Evolutionary conservation across 768 basidiomycete species (phyloP).

Genomic region (Pleurotus tuber-regium): DNA sequence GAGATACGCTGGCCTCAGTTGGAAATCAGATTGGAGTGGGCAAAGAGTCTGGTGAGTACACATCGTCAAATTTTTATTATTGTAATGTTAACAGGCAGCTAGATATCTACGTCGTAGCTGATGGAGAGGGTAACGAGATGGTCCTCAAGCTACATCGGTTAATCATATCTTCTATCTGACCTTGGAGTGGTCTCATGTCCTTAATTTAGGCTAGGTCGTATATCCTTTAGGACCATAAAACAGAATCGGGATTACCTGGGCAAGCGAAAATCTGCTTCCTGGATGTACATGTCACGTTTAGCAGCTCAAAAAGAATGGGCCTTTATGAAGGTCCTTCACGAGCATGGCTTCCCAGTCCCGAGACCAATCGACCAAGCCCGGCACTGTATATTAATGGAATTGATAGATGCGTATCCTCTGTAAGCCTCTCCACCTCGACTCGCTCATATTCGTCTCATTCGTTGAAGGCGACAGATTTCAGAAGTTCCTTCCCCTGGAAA

Average conservation of each 20-base stretch:
- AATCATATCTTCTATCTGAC: not conserved
- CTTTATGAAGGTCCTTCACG: slow-evolving; percentile 96
- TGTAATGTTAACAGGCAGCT: slow-evolving; percentile 3
- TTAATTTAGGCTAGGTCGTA: slow-evolving; percentile 77
- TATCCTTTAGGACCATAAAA: slow-evolving; percentile 97
- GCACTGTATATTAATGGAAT: slow-evolving; percentile 95
- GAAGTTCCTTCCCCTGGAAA: slow-evolving; percentile 83
- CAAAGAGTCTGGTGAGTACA: slow-evolving; percentile 83
- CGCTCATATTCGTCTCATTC: slow-evolving; percentile 10
- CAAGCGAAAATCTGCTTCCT: slow-evolving; percentile 92
- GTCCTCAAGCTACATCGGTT: slow-evolving; percentile 94
- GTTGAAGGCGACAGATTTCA: slow-evolving; percentile 76
- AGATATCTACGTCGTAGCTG: slow-evolving; percentile 92
- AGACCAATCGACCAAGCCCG: slow-evolving; percentile 91
- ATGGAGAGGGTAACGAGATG: slow-evolving; percentile 80
- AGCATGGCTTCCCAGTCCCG: slow-evolving; percentile 92
- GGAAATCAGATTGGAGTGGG: slow-evolving; percentile 99
- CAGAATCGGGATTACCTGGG: slow-evolving; percentile 95
- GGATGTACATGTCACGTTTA: slow-evolving; percentile 99
- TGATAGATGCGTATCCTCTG: slow-evolving; percentile 94
- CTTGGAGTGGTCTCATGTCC: not conserved
- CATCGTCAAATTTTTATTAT: not conserved
- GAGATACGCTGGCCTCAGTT: slow-evolving; percentile 85
- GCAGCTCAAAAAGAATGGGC: slow-evolving; percentile 98
- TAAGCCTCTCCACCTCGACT: slow-evolving; percentile 34